Evolutionary conservation across 1,284 basidiomycete genomes (phyloP).

Genomic region (Ustilago bromivora): DNA sequence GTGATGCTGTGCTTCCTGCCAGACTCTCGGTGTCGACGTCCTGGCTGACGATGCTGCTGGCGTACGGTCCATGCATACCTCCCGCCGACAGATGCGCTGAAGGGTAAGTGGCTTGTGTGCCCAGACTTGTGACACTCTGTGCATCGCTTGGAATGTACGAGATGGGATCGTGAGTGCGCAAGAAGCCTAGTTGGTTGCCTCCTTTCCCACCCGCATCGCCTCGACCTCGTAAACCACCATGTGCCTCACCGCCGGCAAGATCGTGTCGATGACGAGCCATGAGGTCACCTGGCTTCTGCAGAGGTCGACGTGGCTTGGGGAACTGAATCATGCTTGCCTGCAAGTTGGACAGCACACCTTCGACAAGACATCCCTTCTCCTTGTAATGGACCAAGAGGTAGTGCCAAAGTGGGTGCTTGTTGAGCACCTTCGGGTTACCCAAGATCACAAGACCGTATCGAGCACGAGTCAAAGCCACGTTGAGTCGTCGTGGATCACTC

Average conservation of each 20-base stretch:
- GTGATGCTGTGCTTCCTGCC: conserved; percentile 34
- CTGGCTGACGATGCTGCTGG: conserved; percentile 61
- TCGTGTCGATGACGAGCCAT: conserved; percentile 62
- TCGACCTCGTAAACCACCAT: conserved; percentile 14
- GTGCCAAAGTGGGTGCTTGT: conserved; percentile 91
- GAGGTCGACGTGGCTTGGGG: conserved; percentile 62
- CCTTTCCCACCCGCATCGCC: conserved; percentile 19
- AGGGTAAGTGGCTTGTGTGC: conserved; percentile 62
- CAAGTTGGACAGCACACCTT: conserved; percentile 94
- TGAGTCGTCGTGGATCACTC: conserved; percentile 94
- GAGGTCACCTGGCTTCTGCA: conserved; percentile 65
- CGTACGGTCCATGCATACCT: conserved; percentile 46
- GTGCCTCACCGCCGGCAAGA: conserved; percentile 24
- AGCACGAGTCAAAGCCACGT: conserved; percentile 95
- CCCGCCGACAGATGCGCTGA: conserved; percentile 49
- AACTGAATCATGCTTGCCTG: conserved; percentile 99
- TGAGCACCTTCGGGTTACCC: conserved; percentile 97
- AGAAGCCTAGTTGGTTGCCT: conserved; percentile 85
- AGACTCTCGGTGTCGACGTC: conserved; percentile 52
- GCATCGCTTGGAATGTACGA: conserved; percentile 91
- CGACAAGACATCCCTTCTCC: conserved; percentile 91
- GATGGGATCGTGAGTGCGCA: conserved; percentile 91
- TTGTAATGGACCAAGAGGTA: conserved; percentile 98
- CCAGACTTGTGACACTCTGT: conserved; percentile 58
- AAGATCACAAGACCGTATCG: conserved; percentile 98